phyloP scores from a whole-genome alignment of 2,329 filamentous ascomycete genomes.

The Claviceps cyperi region DNA sequence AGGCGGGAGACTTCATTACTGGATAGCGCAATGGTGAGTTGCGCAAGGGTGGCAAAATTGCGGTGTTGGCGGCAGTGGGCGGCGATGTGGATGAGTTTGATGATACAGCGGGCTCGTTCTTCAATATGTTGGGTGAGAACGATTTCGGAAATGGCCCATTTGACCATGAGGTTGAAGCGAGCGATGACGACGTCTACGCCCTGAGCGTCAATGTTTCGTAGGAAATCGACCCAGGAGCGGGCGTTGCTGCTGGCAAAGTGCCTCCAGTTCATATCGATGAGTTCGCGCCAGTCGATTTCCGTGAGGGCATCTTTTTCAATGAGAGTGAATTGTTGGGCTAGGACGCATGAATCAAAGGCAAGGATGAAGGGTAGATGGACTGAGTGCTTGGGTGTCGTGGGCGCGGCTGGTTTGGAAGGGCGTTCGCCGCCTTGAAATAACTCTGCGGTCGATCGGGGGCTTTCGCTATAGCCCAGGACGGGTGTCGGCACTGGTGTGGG shows the following conservation, averaged over 20 bases:
- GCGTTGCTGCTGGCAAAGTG: constrained; percentile 48
- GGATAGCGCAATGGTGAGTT: constrained; percentile 63
- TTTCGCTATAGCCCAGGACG: constrained; percentile 22
- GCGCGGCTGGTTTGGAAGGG: constrained; percentile 17
- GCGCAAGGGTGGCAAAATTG: constrained; percentile 74
- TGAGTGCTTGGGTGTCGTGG: constrained; percentile 25
- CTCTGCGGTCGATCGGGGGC: constrained; percentile 6
- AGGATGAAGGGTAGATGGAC: constrained; percentile 67
- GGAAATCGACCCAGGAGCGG: constrained; percentile 70
- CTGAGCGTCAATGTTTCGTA: constrained; percentile 54
- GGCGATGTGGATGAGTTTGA: constrained; percentile 73
- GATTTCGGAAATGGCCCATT: constrained; percentile 71
- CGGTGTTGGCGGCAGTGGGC: constrained; percentile 59
- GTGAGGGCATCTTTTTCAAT: constrained; percentile 78
- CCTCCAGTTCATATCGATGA: constrained; percentile 74
- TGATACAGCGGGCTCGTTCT: constrained; percentile 61
- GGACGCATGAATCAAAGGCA: constrained; percentile 62
- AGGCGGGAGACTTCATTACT: constrained; percentile 59
- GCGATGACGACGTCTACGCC: constrained; percentile 76
- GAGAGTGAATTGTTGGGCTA: constrained; percentile 72
- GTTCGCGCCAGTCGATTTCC: constrained; percentile 77
- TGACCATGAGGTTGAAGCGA: constrained; percentile 77
- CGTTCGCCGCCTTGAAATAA: constrained; percentile 21
- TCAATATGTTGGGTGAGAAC: constrained; percentile 57
- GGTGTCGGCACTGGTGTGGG: constrained; percentile 36